Evolutionary conservation across 108 stramenopile genomes (phyloP), one percentile per base, ranked within the genome.

Genomic region (Aurantiochytrium sp.): DNA sequence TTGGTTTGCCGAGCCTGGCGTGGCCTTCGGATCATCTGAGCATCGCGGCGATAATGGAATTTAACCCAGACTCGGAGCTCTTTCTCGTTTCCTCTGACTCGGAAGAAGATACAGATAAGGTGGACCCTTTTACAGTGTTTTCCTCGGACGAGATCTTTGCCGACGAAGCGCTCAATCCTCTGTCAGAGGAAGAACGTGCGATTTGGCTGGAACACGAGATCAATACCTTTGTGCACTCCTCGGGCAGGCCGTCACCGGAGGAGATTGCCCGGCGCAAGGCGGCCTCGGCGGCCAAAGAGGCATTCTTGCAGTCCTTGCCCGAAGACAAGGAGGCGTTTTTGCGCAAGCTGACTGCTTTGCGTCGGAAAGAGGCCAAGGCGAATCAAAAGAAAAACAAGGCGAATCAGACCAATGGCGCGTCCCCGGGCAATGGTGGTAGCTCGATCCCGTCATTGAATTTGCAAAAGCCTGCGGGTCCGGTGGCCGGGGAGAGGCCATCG

Each of bases 1-100:
- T 53, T 12, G 76, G 76, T 18, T 23, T 83, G 51, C 76, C 76
- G n/a, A 83, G 76, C 28, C 23, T 83, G 49, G 49, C 51, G 1
- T 83, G 76, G 76, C 76, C 76, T 35, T 83, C 76, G n/a, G 76
- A 83, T 23, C 76, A 83, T 23, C 51, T 83, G 45, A 83, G 76
- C 51, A 53, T 83, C 51, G 76, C 23, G 25, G 76, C 76, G 6
- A 23, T 83, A 10, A 6, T 83, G 25, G 51, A 47, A 4, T 83
- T 83, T 23, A 83, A 83, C 4, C 76, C 45, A 21, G 76, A 83
- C 51, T 53, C 49, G 23, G 76, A 83, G 76, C 19, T 83, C 25
- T 83, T 83, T 45, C 45, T 53, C 19, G 49, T 47, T 6, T 6
- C 19, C n/a, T 12, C 12, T 14, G 76, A 83, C n/a, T 6, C 4